A percentile compares a stretch with the other conserved stretches of the same genome.
phyloP scores from a whole-genome alignment of 441 rosid genomes.

The Gossypium trilobum region DNA sequence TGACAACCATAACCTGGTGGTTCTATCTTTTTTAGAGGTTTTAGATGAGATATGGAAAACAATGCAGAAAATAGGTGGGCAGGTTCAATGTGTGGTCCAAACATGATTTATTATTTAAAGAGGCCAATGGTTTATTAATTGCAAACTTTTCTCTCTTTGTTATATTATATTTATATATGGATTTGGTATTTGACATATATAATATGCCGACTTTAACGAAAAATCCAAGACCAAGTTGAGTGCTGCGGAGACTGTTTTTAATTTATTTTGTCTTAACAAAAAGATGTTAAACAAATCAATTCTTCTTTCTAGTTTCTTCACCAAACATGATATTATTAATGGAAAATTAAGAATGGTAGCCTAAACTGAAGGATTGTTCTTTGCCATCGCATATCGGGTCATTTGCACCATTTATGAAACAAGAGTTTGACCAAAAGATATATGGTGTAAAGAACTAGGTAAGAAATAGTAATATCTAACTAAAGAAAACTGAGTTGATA shows the following conservation, averaged over 20 bases:
- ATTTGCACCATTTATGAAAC: too few species aligned
- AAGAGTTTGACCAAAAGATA: too few species aligned
- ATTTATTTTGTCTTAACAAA: too few species aligned
- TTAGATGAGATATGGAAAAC: conserved; percentile 26
- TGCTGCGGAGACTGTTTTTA: neutral
- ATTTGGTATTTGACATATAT: neutral
- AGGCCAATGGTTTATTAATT: conserved; percentile 17
- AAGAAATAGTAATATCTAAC: too few species aligned
- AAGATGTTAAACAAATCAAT: too few species aligned
- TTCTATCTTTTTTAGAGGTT: neutral
- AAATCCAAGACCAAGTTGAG: neutral
- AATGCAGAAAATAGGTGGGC: conserved; percentile 18
- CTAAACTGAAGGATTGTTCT: too few species aligned
- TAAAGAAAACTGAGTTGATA: too few species aligned
- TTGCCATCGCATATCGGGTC: too few species aligned
- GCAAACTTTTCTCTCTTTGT: conserved; percentile 18
- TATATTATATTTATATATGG: neutral
- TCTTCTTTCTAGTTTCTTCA: too few species aligned
- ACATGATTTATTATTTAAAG: conserved; percentile 3
- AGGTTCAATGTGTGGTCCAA: conserved; percentile 21
- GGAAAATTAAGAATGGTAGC: too few species aligned
- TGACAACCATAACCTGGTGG: conserved; percentile 8
- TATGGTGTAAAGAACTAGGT: too few species aligned
- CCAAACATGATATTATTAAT: too few species aligned
- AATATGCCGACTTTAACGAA: conserved; percentile 14